Evolutionary conservation across 2,329 filamentous ascomycete genomes (phyloP).

Genomic region (Phaeoacremonium minimum): DNA sequence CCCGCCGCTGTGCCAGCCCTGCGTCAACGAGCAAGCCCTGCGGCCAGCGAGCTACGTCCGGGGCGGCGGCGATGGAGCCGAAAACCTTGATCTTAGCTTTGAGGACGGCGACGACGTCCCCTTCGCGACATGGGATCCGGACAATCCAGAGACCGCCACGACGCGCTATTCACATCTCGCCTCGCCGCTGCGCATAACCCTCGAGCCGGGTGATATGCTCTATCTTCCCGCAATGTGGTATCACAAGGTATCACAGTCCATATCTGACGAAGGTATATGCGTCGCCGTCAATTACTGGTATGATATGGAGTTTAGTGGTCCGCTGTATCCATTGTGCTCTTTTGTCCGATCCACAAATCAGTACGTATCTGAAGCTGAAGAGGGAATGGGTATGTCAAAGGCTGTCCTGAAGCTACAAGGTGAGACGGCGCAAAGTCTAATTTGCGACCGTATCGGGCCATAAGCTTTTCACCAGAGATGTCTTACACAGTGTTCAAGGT

Average conservation of each 20-base stretch:
- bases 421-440: too few relatives aligned
- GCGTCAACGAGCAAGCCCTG: slow-evolving; percentile 61
- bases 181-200: slow-evolving; percentile 59
- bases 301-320: slow-evolving; percentile 53
- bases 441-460: too few relatives aligned
- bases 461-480: too few relatives aligned
- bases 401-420: too few relatives aligned
- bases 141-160: slow-evolving; percentile 40
- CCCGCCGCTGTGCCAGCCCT: slow-evolving; percentile 65
- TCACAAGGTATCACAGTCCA: slow-evolving; percentile 75
- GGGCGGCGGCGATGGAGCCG: slow-evolving; percentile 9
- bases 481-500: too few relatives aligned
- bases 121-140: slow-evolving; percentile 73
- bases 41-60: slow-evolving; percentile 54
- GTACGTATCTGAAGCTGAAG: too few relatives aligned
- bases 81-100: background rate
- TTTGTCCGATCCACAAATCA: slow-evolving; percentile 23
- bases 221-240: slow-evolving; percentile 83
- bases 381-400: too few relatives aligned
- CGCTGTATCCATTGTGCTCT: slow-evolving; percentile 42
- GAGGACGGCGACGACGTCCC: slow-evolving; percentile 41
- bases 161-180: slow-evolving; percentile 59
- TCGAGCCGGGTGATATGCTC: slow-evolving; percentile 73
- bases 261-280: slow-evolving; percentile 64
- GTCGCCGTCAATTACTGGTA: slow-evolving; percentile 82